Percentiles rank a stretch among this genome's conserved stretches.
phyloP scores from a whole-genome alignment of 495 filamentous ascomycete species.

The Penicillium desertorum region DNA sequence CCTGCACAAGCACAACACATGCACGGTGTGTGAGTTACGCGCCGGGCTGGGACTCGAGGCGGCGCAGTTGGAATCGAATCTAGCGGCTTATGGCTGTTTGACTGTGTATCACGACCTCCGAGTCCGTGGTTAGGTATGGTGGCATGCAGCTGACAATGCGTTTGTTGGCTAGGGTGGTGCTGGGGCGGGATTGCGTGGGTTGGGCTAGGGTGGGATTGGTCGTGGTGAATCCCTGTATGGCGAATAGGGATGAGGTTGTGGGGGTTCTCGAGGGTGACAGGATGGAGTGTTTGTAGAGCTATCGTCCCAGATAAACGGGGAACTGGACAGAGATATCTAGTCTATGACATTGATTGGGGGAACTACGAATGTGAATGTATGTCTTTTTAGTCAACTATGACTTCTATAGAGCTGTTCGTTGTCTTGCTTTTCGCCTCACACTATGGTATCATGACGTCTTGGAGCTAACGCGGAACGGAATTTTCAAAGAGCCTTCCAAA shows the following conservation, averaged over 20 bases:
- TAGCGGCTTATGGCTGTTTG: conserved; percentile 50
- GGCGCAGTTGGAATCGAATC: conserved; percentile 48
- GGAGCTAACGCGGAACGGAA: neutral
- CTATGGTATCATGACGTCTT: neutral
- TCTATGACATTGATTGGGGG: conserved; percentile 33
- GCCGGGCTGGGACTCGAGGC: conserved; percentile 38
- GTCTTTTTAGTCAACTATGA: neutral
- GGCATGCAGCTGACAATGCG: conserved; percentile 29
- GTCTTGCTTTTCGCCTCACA: neutral
- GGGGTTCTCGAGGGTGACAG: conserved; percentile 19
- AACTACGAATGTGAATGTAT: conserved; percentile 6
- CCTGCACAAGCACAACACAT: conserved; percentile 26
- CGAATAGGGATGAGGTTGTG: conserved; percentile 31
- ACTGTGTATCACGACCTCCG: conserved; percentile 39
- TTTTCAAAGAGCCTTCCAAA: neutral
- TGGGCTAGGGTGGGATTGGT: conserved; percentile 43
- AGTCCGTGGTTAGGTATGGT: conserved; percentile 24
- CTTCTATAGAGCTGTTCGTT: neutral
- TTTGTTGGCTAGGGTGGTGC: conserved; percentile 31
- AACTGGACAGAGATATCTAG: conserved; percentile 30
- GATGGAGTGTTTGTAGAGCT: conserved; percentile 13
- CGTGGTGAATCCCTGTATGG: conserved; percentile 39
- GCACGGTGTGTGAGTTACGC: conserved; percentile 35
- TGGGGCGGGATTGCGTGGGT: conserved; percentile 20
- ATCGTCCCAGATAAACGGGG: conserved; percentile 23